phyloP scores from a whole-genome alignment of 208 protist genomes.

The Porcisia hertigi region DNA sequence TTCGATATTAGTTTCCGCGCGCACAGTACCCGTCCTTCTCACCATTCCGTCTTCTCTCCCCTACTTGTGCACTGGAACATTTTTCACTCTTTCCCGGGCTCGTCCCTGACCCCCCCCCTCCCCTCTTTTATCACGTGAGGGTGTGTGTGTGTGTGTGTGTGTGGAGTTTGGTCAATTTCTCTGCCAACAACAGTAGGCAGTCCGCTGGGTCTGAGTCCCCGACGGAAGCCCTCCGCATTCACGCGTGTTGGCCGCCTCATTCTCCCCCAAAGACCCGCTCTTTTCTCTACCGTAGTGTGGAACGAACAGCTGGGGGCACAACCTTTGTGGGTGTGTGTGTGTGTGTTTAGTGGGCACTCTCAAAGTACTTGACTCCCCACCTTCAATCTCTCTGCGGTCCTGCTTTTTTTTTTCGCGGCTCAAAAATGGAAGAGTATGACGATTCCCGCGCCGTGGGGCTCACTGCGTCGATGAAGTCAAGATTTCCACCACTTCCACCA shows the following conservation, averaged over 20 bases:
- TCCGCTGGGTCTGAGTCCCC: no score
- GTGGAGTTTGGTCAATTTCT: background rate
- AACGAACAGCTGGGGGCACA: background rate
- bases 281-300: background rate
- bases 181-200: no score
- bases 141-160: background rate
- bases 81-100: no score
- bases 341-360: no score
- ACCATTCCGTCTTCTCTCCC: background rate
- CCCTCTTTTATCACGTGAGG: no score
- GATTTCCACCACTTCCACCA: background rate
- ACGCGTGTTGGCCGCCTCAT: no score
- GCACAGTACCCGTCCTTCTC: background rate
- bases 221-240: no score
- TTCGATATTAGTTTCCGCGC: no score
- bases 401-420: background rate
- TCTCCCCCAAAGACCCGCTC: no score
- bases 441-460: background rate
- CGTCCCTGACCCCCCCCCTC: no score
- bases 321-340: background rate
- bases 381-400: background rate
- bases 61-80: background rate
- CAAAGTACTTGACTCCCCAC: no score
- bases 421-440: background rate
- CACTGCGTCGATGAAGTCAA: background rate